Base-by-base conservation (phyloP, 805 yeast genomes). In the Lachancea nothofagi region DNA sequence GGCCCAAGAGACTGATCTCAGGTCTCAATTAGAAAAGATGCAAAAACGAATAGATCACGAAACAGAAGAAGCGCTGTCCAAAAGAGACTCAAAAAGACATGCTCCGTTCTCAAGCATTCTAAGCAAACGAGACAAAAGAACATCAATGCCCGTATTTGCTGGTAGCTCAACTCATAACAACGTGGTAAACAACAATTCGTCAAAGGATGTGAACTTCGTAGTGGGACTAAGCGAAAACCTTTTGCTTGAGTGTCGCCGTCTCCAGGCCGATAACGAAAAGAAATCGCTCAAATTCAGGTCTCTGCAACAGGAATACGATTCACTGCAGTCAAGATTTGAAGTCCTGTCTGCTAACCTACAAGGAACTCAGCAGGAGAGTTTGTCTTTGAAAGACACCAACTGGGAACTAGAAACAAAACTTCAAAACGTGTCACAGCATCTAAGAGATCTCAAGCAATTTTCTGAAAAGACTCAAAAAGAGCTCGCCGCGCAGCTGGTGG, bases 171-270 rank as follows among this genome's bases (percentile, higher is more conserved):
- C 53, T 10, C 53, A 55, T 33, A 44, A 42, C 25, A 66, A 67
- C n/a, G 54, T 49, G 4, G 36, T 53, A 10, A 45, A 47, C 21
- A 47, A 43, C 29, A 54, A 41, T 42, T 42, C 41, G n/a, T 77
- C 77, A 15, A 77, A 77, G 47, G 84, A 82, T 44, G 76, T 81
- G 66, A 76, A 77, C 53, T 83, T 83, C 54, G 78, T 82, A 12
- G 82, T 82, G 42, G 86, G 83, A 3, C 60, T 83, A 41, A 79
- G 86, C 61, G 90, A 83, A 50, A 81, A 80, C 42, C 63, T 83
- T 46, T 67, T 83, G 13, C 64, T 72, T 31, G 87, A 84, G 57
- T 82, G 88, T 51, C 73, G 89, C 48, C 70, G 81, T 45, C 66
- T 83, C 41, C 80, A 77, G 40, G 79, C 83, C 19, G 86, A 81